A percentile compares a stretch with the other conserved stretches of the same genome.
Conservation (phyloP, 2,329 filamentous ascomycete species). For the Apiospora sp. region DNA sequence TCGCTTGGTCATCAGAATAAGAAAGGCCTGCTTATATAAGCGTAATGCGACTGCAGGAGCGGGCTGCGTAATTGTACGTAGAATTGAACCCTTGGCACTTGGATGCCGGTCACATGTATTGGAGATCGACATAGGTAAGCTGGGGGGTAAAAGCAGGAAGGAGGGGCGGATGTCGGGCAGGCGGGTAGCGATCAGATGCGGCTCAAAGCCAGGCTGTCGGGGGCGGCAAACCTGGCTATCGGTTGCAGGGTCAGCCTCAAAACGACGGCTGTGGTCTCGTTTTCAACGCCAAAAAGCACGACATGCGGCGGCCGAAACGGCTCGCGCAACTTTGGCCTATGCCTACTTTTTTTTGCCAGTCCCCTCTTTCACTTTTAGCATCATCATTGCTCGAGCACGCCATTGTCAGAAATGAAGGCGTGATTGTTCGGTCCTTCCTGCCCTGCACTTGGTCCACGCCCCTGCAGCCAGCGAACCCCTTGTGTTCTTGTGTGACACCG, state of each 20-base stretch:
- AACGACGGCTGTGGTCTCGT: conserved; percentile 21
- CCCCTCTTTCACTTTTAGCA: conserved; percentile 24
- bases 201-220: conserved; percentile 29
- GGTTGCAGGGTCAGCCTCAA: conserved; percentile 23
- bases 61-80: background rate
- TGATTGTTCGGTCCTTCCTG: conserved; percentile 12
- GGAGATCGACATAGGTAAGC: background rate
- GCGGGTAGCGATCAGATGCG: conserved; percentile 26
- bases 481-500: background rate
- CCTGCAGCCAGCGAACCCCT: background rate
- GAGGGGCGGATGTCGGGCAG: conserved; percentile 4
- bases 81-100: background rate
- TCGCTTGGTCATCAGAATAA: conserved; percentile 3
- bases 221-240: conserved; percentile 28
- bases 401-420: conserved; percentile 27
- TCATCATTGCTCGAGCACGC: conserved; percentile 27
- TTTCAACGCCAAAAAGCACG: conserved; percentile 19
- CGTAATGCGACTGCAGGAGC: background rate
- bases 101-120: background rate
- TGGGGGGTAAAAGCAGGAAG: background rate
- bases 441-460: conserved; percentile 18
- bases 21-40: conserved; percentile 9
- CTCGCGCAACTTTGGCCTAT: background rate
- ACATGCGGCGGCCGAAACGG: conserved; percentile 23
- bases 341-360: background rate